Conservation (phyloP, 495 filamentous ascomycete species). For the Daldinia decipiens region DNA sequence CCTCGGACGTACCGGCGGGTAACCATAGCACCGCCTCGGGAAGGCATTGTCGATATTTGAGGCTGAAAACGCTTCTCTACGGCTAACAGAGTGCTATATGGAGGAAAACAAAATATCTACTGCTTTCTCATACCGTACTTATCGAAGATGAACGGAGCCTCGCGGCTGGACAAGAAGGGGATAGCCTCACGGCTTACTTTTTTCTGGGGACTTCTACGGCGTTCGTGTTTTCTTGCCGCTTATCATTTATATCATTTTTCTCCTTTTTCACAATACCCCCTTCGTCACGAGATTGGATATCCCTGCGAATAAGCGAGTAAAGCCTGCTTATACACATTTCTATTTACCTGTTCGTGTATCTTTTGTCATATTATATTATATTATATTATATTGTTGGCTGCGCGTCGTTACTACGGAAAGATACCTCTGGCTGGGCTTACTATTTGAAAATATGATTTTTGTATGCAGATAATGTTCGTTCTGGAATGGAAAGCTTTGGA, state of each 20-base stretch:
- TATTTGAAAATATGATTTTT: background rate
- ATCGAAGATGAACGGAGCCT: conserved; percentile 55
- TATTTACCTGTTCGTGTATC: background rate
- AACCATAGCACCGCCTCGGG: conserved; percentile 35
- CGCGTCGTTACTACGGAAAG: background rate
- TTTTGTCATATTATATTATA: background rate
- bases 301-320: background rate
- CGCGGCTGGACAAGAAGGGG: conserved; percentile 57
- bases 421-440: conserved; percentile 6
- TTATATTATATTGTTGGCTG: background rate
- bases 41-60: conserved; percentile 13
- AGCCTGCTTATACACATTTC: background rate
- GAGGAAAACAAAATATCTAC: conserved; percentile 23
- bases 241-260: conserved; percentile 18
- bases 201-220: conserved; percentile 35
- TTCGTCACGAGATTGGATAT: conserved; percentile 13
- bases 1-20: conserved; percentile 17
- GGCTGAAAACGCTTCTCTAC: background rate
- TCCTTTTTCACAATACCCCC: conserved; percentile 35
- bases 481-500: background rate
- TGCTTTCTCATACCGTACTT: conserved; percentile 31
- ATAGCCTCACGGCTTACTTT: conserved; percentile 60
- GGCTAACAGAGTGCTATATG: conserved; percentile 4
- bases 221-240: conserved; percentile 32
- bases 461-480: background rate